Evolutionary conservation across 495 filamentous ascomycete genomes (phyloP).

Genomic region (Lasiosphaeria hispida): DNA sequence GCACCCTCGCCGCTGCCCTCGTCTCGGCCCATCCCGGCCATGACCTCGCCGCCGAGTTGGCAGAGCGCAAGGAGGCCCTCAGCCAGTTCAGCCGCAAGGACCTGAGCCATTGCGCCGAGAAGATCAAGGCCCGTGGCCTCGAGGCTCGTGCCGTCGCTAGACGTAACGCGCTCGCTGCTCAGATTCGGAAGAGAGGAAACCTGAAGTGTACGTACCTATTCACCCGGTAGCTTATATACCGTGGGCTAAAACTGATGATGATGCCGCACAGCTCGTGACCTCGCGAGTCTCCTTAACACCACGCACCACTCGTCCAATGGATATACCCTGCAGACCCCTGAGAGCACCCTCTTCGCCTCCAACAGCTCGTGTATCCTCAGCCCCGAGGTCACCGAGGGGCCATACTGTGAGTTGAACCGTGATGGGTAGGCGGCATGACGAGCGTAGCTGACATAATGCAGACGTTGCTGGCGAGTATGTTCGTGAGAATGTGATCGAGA

Average conservation of each 20-base stretch:
- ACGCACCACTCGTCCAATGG: slow-evolving; percentile 12
- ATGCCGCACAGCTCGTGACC: slow-evolving; percentile 30
- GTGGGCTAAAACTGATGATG: not conserved
- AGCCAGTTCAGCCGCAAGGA: slow-evolving; percentile 36
- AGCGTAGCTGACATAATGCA: slow-evolving; percentile 8
- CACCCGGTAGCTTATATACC: not conserved
- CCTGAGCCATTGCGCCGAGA: slow-evolving; percentile 46
- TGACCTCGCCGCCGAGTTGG: slow-evolving; percentile 43
- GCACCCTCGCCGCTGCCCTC: slow-evolving; percentile 14
- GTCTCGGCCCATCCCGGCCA: slow-evolving; percentile 49
- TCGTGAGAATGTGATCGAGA: slow-evolving; percentile 55
- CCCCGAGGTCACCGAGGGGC: slow-evolving; percentile 56
- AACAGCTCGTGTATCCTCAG: slow-evolving; percentile 52
- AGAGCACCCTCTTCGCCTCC: slow-evolving; percentile 41
- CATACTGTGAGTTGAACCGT: slow-evolving; percentile 43
- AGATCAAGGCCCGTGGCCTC: slow-evolving; percentile 50
- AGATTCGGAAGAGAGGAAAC: slow-evolving; percentile 23
- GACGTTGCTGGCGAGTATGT: slow-evolving; percentile 47
- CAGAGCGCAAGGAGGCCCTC: slow-evolving; percentile 45
- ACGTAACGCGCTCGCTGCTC: slow-evolving; percentile 31
- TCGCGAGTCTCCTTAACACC: slow-evolving; percentile 25
- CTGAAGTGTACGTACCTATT: slow-evolving; percentile 10
- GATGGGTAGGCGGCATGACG: not conserved
- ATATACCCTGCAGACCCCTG: slow-evolving; percentile 18
- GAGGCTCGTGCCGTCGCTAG: slow-evolving; percentile 45